Conservation (phyloP, 176 grass and related monocot genomes). For the Rhipidocladum racemiflorum region DNA sequence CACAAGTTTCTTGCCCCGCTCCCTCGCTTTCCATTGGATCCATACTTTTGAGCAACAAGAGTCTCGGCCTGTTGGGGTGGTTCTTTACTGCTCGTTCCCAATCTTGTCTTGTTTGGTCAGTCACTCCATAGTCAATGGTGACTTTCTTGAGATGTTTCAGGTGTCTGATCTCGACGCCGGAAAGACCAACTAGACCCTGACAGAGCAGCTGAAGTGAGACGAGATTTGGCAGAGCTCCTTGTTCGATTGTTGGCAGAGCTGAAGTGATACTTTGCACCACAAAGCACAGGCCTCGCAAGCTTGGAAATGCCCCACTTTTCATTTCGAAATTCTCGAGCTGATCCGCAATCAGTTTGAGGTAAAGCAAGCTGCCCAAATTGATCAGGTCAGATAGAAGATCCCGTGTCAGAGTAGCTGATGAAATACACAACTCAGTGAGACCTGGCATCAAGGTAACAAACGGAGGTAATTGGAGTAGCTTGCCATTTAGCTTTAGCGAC, state of each 20-base stretch:
- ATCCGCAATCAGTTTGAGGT: background rate
- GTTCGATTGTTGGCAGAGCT: background rate
- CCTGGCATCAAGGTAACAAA: background rate
- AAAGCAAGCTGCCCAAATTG: background rate
- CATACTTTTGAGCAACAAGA: no score
- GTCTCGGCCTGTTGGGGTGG: no score
- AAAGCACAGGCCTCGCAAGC: slow-evolving; percentile 18
- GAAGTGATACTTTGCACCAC: background rate
- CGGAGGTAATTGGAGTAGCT: background rate
- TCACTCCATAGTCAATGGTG: no score
- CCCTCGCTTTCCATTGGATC: background rate
- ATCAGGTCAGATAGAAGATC: background rate
- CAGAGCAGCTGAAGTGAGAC: slow-evolving; percentile 22
- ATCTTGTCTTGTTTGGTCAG: no score
- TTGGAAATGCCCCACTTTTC: background rate
- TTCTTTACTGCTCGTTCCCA: no score
- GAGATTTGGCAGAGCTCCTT: slow-evolving; percentile 21
- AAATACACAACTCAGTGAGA: slow-evolving; percentile 25
- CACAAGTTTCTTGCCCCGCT: background rate
- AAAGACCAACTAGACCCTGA: background rate
- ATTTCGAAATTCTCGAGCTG: background rate
- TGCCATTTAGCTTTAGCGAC: slow-evolving; percentile 21
- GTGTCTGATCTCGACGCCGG: background rate
- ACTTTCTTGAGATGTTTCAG: background rate
- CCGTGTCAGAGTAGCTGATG: slow-evolving; percentile 4